Conservation (phyloP, 2,329 filamentous ascomycete genomes). For the Pyricularia sp. region DNA sequence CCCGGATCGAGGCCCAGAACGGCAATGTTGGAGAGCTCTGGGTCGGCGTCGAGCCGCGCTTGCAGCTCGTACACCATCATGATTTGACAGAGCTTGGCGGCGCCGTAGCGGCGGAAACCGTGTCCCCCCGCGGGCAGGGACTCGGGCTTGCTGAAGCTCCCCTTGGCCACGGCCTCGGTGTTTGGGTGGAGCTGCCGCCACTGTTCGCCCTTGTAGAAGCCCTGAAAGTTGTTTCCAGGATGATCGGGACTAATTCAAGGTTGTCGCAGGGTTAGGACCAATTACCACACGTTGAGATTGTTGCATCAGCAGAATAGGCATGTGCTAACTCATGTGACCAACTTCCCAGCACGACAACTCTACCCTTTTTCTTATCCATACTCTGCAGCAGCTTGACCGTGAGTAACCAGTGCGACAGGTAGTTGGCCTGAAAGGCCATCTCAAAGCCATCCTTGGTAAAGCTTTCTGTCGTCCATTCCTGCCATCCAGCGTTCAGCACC, state of each 20-base stretch:
- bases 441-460: constrained; percentile 23
- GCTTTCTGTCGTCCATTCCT: constrained; percentile 14
- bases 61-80: constrained; percentile 25
- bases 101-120: constrained; percentile 22
- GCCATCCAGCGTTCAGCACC: constrained; percentile 17
- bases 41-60: constrained; percentile 17
- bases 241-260: constrained; percentile 9
- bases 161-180: constrained; percentile 16
- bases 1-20: constrained; percentile 25
- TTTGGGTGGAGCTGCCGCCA: constrained; percentile 16
- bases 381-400: constrained; percentile 21
- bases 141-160: constrained; percentile 14
- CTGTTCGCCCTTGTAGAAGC: constrained; percentile 13
- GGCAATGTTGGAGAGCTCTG: constrained; percentile 17
- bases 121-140: constrained; percentile 14
- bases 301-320: neutral
- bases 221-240: constrained; percentile 10
- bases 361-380: constrained; percentile 19
- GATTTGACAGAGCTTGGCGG: constrained; percentile 20
- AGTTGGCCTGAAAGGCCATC: constrained; percentile 21
- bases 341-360: constrained; percentile 22
- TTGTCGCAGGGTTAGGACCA: no score
- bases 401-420: constrained; percentile 22
- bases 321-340: constrained; percentile 21
- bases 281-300: neutral